phyloP scores from a whole-genome alignment of 257 asterid species.

The Verbena officinalis region DNA sequence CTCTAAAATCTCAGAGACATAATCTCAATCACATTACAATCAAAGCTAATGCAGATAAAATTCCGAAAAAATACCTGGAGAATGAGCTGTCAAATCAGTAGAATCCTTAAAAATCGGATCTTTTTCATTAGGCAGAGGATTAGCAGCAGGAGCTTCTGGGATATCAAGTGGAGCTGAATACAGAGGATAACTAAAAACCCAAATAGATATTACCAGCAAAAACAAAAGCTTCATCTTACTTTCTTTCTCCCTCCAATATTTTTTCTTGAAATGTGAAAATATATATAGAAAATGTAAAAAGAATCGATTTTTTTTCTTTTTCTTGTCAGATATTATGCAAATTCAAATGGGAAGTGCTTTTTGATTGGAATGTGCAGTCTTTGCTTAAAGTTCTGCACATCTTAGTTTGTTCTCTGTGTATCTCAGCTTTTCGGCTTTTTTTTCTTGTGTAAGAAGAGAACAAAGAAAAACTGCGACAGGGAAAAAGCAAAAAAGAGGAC shows the following conservation, averaged over 20 bases:
- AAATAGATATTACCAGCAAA: constrained; percentile 35
- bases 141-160: constrained; percentile 48
- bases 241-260: not conserved
- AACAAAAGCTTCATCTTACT: constrained; percentile 39
- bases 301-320: not conserved
- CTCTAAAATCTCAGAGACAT: constrained; percentile 11
- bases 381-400: not conserved
- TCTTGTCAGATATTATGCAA: not conserved
- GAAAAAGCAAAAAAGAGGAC: constrained; percentile 24
- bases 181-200: constrained; percentile 39
- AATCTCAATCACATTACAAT: not conserved
- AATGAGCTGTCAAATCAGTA: constrained; percentile 37
- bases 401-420: not conserved
- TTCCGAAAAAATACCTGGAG: constrained; percentile 52
- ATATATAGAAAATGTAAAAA: not conserved
- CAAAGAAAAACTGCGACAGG: constrained; percentile 30
- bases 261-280: too few species aligned
- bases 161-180: constrained; percentile 44
- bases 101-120: constrained; percentile 45
- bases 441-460: constrained; percentile 26
- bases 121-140: constrained; percentile 53
- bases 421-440: constrained; percentile 23
- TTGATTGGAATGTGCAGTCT: not conserved
- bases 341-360: constrained; percentile 28
- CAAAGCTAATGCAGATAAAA: not conserved